Evolutionary conservation across 176 grass and related monocot genomes (phyloP).

Genomic region (Zea luxurians): DNA sequence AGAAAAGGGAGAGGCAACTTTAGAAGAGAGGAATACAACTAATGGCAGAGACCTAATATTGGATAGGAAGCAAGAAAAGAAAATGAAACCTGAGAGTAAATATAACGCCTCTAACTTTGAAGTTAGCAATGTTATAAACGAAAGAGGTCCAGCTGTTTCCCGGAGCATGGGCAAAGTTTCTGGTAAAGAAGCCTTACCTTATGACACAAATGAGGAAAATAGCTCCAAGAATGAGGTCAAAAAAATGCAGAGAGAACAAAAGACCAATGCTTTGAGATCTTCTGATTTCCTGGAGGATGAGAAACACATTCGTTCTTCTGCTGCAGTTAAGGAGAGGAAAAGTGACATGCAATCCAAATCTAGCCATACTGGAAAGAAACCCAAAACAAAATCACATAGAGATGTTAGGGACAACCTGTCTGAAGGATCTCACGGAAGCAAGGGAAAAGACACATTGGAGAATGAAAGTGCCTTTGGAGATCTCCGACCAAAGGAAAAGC

Average conservation of each 20-base stretch:
- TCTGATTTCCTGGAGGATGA: slow-evolving; percentile 54
- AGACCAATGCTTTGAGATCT: slow-evolving; percentile 44
- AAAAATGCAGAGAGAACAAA: slow-evolving; percentile 63
- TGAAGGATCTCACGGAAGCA: slow-evolving; percentile 43
- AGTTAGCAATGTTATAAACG: slow-evolving; percentile 49
- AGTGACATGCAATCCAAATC: slow-evolving; percentile 53
- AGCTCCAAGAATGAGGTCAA: slow-evolving; percentile 50
- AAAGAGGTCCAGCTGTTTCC: slow-evolving; percentile 47
- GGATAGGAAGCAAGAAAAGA: slow-evolving; percentile 70
- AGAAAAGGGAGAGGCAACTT: slow-evolving; percentile 49
- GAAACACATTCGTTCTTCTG: slow-evolving; percentile 42
- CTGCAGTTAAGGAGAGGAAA: slow-evolving; percentile 58
- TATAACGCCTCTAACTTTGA: slow-evolving; percentile 43
- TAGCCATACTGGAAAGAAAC: slow-evolving; percentile 56
- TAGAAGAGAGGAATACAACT: slow-evolving; percentile 50
- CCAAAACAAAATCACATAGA: slow-evolving; percentile 58
- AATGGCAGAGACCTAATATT: slow-evolving; percentile 40
- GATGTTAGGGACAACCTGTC: slow-evolving; percentile 35
- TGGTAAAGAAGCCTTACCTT: slow-evolving; percentile 50
- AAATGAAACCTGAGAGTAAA: slow-evolving; percentile 60
- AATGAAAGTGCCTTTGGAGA: slow-evolving; percentile 54
- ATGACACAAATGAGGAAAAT: slow-evolving; percentile 50
- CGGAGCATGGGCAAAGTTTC: slow-evolving; percentile 44
- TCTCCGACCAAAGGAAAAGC: slow-evolving; percentile 43
- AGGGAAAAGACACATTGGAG: slow-evolving; percentile 44